Evolutionary conservation across 108 stramenopile genomes (phyloP).

Genomic region (Craspedostauros australis): DNA sequence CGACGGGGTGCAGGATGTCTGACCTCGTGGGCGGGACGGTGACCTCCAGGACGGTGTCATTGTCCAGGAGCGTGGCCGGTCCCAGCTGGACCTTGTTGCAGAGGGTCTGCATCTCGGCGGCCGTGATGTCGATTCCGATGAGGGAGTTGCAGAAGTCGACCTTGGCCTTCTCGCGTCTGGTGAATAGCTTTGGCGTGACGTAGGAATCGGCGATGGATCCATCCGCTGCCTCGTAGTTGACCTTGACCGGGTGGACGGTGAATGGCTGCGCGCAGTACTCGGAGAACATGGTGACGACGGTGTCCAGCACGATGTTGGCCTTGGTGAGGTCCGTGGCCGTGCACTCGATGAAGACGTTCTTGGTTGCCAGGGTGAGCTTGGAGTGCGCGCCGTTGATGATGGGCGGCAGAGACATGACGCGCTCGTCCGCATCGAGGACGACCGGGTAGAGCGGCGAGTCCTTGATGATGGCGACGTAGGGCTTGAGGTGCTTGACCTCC

Average conservation of each 20-base stretch:
- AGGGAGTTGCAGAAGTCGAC: conserved; percentile 86
- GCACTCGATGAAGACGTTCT: conserved; percentile 98
- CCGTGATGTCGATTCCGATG: conserved; percentile 80
- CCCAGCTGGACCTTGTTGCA: conserved; percentile 97
- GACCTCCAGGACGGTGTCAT: conserved; percentile 74
- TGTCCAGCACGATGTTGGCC: conserved; percentile 99
- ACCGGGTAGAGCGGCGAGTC: conserved; percentile 92
- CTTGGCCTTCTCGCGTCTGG: conserved; percentile 59
- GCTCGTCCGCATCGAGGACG: conserved; percentile 76
- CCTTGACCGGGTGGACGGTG: conserved; percentile 87
- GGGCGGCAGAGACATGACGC: conserved; percentile 93
- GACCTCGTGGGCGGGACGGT: conserved; percentile 95
- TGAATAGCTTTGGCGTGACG: conserved; percentile 62
- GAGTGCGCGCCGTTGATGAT: conserved; percentile 95
- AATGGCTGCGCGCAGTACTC: conserved; percentile 91
- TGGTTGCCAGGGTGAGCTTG: conserved; percentile 89
- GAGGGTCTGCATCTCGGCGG: conserved; percentile 72
- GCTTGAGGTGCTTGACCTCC: conserved; percentile 93
- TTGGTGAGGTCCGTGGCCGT: conserved; percentile 98
- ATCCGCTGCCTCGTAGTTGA: conserved; percentile 73
- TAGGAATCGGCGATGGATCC: conserved; percentile 58
- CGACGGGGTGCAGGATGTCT: conserved; percentile 96
- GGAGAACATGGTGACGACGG: conserved; percentile 96
- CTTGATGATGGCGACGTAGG: conserved; percentile 94
- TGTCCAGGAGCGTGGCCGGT: conserved; percentile 72